These are phyloP conservation scores for Ramularia endophylla DNA, from an alignment of 2,329 filamentous ascomycete genomes.

Conservation along the genomic window DNA sequence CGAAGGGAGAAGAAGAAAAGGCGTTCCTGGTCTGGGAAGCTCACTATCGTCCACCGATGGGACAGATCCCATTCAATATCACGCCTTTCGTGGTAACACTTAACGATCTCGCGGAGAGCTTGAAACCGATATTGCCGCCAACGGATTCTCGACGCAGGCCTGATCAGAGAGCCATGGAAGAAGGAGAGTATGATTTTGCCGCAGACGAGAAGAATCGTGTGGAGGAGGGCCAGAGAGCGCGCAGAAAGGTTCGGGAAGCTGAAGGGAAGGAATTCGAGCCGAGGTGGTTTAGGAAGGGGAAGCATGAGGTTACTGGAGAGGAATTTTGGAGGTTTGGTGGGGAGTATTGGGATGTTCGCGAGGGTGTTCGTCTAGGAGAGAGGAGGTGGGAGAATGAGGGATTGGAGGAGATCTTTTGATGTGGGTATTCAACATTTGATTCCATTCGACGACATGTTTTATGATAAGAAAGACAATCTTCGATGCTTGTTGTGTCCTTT, in stretches of 20 bases:
- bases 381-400: constrained; percentile 56
- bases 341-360: constrained; percentile 76
- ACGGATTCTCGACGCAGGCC: constrained; percentile 91
- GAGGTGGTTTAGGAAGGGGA: constrained; percentile 73
- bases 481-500: too few species aligned
- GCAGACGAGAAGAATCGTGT: constrained; percentile 91
- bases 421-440: too few species aligned
- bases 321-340: constrained; percentile 85
- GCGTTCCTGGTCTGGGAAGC: constrained; percentile 93
- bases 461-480: too few species aligned
- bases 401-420: constrained; percentile 68
- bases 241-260: constrained; percentile 65
- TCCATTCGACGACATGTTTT: too few species aligned
- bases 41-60: constrained; percentile 65
- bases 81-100: constrained; percentile 94
- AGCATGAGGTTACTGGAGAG: constrained; percentile 75
- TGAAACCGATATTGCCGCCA: constrained; percentile 71
- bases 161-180: constrained; percentile 97
- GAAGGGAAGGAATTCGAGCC: constrained; percentile 76
- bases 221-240: constrained; percentile 82
- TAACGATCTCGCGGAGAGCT: constrained; percentile 82
- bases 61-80: constrained; percentile 81
- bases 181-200: constrained; percentile 92
- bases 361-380: constrained; percentile 58
- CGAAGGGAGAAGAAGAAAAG: constrained; percentile 40